Percentiles rank a stretch among this genome's conserved stretches.
These are phyloP conservation scores for Metarhizium brunneum DNA, from an alignment of 2,329 filamentous ascomycete genomes.

Conservation along the genomic window DNA sequence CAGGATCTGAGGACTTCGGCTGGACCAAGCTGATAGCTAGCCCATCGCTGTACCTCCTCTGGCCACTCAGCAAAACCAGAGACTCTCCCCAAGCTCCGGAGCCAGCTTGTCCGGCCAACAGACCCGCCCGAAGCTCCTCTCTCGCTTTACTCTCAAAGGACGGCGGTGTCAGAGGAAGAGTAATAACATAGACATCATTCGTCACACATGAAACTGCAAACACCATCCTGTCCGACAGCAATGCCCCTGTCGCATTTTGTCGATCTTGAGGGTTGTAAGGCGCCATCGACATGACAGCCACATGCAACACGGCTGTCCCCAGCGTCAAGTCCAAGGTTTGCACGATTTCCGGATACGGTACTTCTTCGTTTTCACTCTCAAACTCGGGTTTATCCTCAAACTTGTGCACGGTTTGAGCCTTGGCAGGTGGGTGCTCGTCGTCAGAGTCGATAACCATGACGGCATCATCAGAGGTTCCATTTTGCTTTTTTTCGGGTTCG, in stretches of 20 bases:
- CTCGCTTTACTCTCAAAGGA: constrained; percentile 50
- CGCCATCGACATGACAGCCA: constrained; percentile 46
- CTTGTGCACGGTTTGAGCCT: constrained; percentile 20
- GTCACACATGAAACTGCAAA: constrained; percentile 52
- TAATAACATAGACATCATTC: constrained; percentile 47
- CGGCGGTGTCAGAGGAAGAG: constrained; percentile 51
- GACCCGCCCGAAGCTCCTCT: constrained; percentile 39
- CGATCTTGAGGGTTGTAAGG: constrained; percentile 38
- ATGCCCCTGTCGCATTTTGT: constrained; percentile 34
- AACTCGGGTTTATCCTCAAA: constrained; percentile 49
- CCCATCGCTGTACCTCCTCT: constrained; percentile 42
- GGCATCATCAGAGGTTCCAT: constrained; percentile 41
- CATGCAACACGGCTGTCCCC: constrained; percentile 43
- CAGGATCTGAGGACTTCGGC: constrained; percentile 30
- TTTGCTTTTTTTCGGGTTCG: constrained; percentile 34
- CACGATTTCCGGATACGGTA: constrained; percentile 43
- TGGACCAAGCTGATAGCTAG: constrained; percentile 45
- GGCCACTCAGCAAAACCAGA: constrained; percentile 43
- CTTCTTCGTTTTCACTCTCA: constrained; percentile 40
- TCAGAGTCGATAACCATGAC: constrained; percentile 58
- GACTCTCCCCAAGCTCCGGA: constrained; percentile 56
- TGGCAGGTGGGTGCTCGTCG: constrained; percentile 38
- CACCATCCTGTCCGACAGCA: constrained; percentile 48
- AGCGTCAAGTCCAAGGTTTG: constrained; percentile 54
- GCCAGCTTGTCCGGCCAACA: constrained; percentile 45